Base-by-base conservation (phyloP, 2,329 filamentous ascomycete genomes). In the Aspergillus fischeri region DNA sequence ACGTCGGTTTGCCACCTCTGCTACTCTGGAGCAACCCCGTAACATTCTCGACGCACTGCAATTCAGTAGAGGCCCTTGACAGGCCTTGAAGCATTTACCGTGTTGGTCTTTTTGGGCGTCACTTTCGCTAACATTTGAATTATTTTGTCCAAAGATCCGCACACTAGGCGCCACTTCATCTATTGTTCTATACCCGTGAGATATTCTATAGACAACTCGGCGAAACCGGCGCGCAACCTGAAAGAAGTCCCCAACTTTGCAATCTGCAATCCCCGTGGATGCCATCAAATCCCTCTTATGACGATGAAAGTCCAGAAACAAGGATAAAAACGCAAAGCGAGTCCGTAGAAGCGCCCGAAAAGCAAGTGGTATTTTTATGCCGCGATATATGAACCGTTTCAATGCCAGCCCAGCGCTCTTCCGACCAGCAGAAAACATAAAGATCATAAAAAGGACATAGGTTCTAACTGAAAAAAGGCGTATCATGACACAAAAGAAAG, bases 351-450 rank as follows among this genome's bases (percentile, higher is more conserved):
- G 29, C 48, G 27, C 27, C 3, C 20, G 7, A 47, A 42, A 44
- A 50, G 27, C 55, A 57, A 14, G 44, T 24, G 44, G 21, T 47
- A 47, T 47, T 47, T 27, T 25, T 47, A 47, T 27, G 24, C 24
- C 44, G 24, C 27, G 44, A 27, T 14, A 17, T 47, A 25, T 47
- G 24, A 47, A 47, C 7, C 35, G 14, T 51, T 61, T 66, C 58
- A 61, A 70, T 66, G 65, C 64, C 67, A 65, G 60, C 65, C 63
- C 65, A 69, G 65, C 67, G 68, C 70, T 71, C 61, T 67, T 72
- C 67, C 61, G 63, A 67, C 68, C 67, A 68, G 61, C 65, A 65
- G 62, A 68, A 62, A 66, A 56, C 47, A 59, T 56, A 62, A 60
- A 54, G 38, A 56, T 35, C 48, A 51, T 53, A 52, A 59, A 53